Base-by-base conservation (phyloP, 2,329 filamentous ascomycete genomes). In the Epichloe aotearoae region DNA sequence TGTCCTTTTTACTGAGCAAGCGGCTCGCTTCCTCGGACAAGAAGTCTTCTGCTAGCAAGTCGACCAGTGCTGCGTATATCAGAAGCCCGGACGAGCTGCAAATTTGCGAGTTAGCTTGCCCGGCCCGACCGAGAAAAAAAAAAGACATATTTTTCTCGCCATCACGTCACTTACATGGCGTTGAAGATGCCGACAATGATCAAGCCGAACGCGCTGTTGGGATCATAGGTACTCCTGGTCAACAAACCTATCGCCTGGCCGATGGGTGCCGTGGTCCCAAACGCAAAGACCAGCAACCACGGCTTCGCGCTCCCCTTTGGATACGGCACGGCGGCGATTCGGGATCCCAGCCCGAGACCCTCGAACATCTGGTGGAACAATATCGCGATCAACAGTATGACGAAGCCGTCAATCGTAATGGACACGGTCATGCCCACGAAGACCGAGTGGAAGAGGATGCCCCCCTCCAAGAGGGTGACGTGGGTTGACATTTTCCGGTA, bases 391-490 rank as follows among this genome's bases (percentile, higher is more conserved):
- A 86, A 71, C 4, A 87, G 73, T 26, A 86, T 72, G 51, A 82
- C 65, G 62, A 86, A 86, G 4, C 80, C 77, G 1, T 84, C 79
- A 1, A 78, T 77, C 19, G 82, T 82, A 55, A 87, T 83, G 26
- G 80, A 83, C 26, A 87, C 68, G 0, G 84, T 84, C 73, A 86
- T 84, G 52, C 83, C 83, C 51, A 87, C 83, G 62, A 87, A 87
- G 53, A 89, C 76, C 54, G 81, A 86, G 67, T 89, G 85, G 63
- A 89, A 89, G 11, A 89, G 72, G 56, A 89, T 89, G 54, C 85
- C 85, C 51, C 84, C 82, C 64, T 89, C 85, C 5, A 89, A 75
- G 3, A 89, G 74, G 4, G 85, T 77, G 56, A 86, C 87, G 65
- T 89, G 85, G 58, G 87, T 72, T 3, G 84, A 76, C 63, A 82